Percentiles rank a stretch among this genome's conserved stretches.
Evolutionary conservation across 129 eudicot species (phyloP).

Genomic region (Calendula officinalis): DNA sequence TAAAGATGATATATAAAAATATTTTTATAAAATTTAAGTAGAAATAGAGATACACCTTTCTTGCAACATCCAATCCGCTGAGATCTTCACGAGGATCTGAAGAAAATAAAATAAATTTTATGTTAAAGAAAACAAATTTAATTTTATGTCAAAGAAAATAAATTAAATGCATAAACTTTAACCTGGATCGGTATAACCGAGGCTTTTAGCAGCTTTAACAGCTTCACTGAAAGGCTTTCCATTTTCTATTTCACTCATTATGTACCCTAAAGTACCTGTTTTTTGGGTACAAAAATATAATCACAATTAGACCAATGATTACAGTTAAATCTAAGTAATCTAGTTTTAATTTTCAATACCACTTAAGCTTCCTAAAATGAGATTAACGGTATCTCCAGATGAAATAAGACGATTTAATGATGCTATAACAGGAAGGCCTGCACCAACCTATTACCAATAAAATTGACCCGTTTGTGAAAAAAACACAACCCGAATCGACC

Average conservation of each 20-base stretch:
- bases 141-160: not conserved
- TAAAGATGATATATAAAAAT: slow-evolving; percentile 11
- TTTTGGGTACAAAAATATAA: slow-evolving; percentile 14
- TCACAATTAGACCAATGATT: slow-evolving; percentile 20
- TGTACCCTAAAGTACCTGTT: slow-evolving; percentile 94
- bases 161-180: slow-evolving; percentile 6
- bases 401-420: slow-evolving; percentile 78
- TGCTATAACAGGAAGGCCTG: slow-evolving; percentile 90
- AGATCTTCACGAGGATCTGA: slow-evolving; percentile 99
- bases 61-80: slow-evolving; percentile 67
- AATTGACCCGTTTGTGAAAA: not conserved
- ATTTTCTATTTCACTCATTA: slow-evolving; percentile 91
- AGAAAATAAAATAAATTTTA: slow-evolving; percentile 17
- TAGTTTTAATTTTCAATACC: slow-evolving; percentile 44
- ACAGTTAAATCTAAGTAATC: slow-evolving; percentile 17
- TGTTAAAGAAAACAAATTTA: not conserved
- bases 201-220: slow-evolving; percentile 77
- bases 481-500: slow-evolving; percentile 2
- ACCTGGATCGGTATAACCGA: slow-evolving; percentile 99
- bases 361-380: slow-evolving; percentile 84
- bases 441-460: slow-evolving; percentile 74
- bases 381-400: slow-evolving; percentile 72
- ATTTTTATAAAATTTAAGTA: not conserved
- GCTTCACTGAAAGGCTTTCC: slow-evolving; percentile 89
- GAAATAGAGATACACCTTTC: not conserved